These are phyloP conservation scores for Alternaria sp. DNA, from an alignment of 2,329 filamentous ascomycete species.

Conservation along the genomic window DNA sequence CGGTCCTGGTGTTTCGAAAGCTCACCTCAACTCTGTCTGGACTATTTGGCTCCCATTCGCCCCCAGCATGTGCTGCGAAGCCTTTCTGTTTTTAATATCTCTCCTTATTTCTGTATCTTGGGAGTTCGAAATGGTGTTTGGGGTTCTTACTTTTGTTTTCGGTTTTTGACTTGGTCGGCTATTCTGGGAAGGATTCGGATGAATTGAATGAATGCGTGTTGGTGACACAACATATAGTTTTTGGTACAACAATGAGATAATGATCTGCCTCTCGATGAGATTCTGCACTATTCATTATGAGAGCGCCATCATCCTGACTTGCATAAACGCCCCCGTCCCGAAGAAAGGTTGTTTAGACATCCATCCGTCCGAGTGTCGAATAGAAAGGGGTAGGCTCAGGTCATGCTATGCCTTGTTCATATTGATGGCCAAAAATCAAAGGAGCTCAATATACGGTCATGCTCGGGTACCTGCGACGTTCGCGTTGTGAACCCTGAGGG, in stretches of 20 bases:
- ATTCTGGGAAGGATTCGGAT: conserved; percentile 8
- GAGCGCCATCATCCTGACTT: background rate
- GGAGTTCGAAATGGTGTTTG: background rate
- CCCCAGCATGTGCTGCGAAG: background rate
- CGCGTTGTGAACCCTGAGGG: background rate
- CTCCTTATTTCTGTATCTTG: background rate
- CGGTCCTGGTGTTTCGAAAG: background rate
- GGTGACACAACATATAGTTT: conserved; percentile 13
- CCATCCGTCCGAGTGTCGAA: background rate
- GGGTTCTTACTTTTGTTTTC: background rate
- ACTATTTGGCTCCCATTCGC: background rate
- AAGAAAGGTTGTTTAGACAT: background rate
- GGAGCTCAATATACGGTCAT: background rate
- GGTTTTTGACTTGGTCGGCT: conserved; percentile 4
- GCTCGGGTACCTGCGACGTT: conserved; percentile 13
- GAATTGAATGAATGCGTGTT: conserved; percentile 7
- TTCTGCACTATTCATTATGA: conserved; percentile 7
- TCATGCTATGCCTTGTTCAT: background rate
- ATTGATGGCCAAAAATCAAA: too few relatives aligned
- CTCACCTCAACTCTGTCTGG: background rate
- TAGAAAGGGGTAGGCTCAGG: background rate
- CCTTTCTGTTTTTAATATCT: background rate
- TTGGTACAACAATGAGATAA: background rate
- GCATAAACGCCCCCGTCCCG: background rate
- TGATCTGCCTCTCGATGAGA: conserved; percentile 3